phyloP scores from a whole-genome alignment of 2,329 filamentous ascomycete species.

The Niveomyces coronatus region DNA sequence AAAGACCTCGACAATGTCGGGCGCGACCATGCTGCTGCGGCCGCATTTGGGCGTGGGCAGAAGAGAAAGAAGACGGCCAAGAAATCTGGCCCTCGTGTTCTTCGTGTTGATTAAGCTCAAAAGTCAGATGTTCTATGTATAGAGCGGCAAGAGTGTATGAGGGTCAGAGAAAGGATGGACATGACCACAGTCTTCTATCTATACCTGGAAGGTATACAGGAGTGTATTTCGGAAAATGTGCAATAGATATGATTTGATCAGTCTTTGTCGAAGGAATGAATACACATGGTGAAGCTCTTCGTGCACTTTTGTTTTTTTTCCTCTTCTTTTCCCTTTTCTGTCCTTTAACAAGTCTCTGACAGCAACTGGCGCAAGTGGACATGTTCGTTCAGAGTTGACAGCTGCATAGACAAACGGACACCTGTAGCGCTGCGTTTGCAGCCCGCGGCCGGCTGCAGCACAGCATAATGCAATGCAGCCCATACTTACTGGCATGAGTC shows the following conservation, averaged over 20 bases:
- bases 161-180: slow-evolving; percentile 6
- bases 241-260: too few relatives aligned
- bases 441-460: background rate
- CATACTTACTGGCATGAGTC: background rate
- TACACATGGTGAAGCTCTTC: too few relatives aligned
- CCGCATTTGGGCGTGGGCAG: slow-evolving; percentile 65
- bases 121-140: slow-evolving; percentile 1
- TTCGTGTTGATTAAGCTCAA: slow-evolving; percentile 63
- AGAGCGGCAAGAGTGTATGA: slow-evolving; percentile 1
- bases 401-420: slow-evolving; percentile 5
- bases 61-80: slow-evolving; percentile 72
- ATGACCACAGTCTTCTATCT: slow-evolving; percentile 25
- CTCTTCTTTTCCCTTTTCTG: background rate
- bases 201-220: slow-evolving; percentile 19
- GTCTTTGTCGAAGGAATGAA: too few relatives aligned
- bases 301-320: too few relatives aligned
- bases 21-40: slow-evolving; percentile 64
- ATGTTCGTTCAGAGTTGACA: too few relatives aligned
- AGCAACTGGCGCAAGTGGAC: too few relatives aligned
- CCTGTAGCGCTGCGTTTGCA: slow-evolving; percentile 1
- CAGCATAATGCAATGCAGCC: background rate
- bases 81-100: slow-evolving; percentile 59
- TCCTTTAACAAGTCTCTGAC: too few relatives aligned
- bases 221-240: slow-evolving; percentile 15
- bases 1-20: slow-evolving; percentile 97